Percentiles rank a stretch among this genome's conserved stretches.
phyloP scores from a whole-genome alignment of 2,329 filamentous ascomycete genomes.

The Hypoxylon sp. region DNA sequence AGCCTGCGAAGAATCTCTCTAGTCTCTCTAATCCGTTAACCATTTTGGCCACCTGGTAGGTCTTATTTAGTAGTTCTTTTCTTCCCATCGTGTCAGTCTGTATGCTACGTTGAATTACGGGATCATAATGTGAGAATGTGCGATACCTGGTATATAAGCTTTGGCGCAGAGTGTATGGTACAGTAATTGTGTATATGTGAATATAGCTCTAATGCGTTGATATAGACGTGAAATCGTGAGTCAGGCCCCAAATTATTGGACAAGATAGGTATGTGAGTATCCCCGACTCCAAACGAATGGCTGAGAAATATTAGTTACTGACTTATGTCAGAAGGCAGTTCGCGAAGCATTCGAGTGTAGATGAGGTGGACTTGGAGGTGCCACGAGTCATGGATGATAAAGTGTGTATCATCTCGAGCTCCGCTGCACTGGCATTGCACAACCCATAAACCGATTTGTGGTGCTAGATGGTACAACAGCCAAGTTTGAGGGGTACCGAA shows the following conservation, averaged over 20 bases:
- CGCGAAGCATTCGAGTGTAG: constrained; percentile 25
- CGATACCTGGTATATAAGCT: constrained; percentile 3
- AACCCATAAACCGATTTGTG: constrained; percentile 34
- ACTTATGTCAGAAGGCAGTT: constrained; percentile 17
- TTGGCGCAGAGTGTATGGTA: background rate
- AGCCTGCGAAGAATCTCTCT: constrained; percentile 64
- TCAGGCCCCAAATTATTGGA: background rate
- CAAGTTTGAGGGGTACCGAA: constrained; percentile 25
- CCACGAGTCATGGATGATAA: constrained; percentile 41
- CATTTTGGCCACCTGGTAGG: constrained; percentile 54
- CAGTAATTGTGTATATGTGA: background rate
- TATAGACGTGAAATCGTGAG: constrained; percentile 10
- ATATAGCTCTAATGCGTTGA: background rate
- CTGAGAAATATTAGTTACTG: constrained; percentile 7
- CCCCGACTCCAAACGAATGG: background rate
- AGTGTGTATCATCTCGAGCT: constrained; percentile 44
- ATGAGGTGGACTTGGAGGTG: constrained; percentile 32
- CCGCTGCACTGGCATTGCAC: constrained; percentile 45
- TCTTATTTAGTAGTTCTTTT: background rate
- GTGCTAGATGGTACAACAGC: constrained; percentile 43
- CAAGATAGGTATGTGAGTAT: constrained; percentile 2
- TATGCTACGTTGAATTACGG: background rate
- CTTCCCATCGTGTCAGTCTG: constrained; percentile 16
- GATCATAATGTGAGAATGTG: background rate
- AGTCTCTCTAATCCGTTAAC: constrained; percentile 62